phyloP scores from a whole-genome alignment of 139 green algal species.

The Trebouxia sp. region DNA sequence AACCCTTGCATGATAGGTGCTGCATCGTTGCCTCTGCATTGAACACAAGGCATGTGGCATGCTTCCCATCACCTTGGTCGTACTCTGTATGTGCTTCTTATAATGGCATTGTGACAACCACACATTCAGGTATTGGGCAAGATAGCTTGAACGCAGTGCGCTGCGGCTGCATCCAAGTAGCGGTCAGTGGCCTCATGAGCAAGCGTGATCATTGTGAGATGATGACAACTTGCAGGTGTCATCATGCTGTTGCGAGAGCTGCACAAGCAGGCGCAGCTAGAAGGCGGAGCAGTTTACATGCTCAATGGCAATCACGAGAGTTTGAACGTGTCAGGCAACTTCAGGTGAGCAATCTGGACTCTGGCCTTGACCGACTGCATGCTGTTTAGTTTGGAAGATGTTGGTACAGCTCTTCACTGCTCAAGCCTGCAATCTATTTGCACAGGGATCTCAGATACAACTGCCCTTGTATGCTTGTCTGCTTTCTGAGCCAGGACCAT shows the following conservation, averaged over 20 bases:
- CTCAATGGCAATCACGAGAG: constrained; percentile 95
- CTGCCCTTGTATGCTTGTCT: too few species aligned
- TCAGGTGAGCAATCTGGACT: constrained; percentile 52
- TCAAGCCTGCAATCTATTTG: too few species aligned
- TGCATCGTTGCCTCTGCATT: too few species aligned
- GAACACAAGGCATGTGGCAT: neutral
- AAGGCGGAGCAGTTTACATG: constrained; percentile 88
- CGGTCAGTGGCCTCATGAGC: neutral
- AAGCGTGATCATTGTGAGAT: too few species aligned
- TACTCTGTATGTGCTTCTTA: too few species aligned
- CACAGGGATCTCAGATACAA: too few species aligned
- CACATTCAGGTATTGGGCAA: neutral
- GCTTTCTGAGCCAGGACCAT: too few species aligned
- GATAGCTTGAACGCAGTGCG: neutral
- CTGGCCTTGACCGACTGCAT: neutral
- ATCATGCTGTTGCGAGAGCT: constrained; percentile 81
- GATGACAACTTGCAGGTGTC: constrained; percentile 61
- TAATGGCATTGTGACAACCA: neutral
- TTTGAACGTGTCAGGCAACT: constrained; percentile 88
- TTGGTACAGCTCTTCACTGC: too few species aligned
- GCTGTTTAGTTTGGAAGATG: too few species aligned
- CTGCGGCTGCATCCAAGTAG: neutral
- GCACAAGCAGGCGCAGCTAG: constrained; percentile 69
- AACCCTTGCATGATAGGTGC: neutral
- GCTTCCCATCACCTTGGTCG: neutral